Evolutionary conservation across 2,329 filamentous ascomycete species (phyloP), one percentile per base, ranked within the genome.

Genomic region (Ascochyta lentis): DNA sequence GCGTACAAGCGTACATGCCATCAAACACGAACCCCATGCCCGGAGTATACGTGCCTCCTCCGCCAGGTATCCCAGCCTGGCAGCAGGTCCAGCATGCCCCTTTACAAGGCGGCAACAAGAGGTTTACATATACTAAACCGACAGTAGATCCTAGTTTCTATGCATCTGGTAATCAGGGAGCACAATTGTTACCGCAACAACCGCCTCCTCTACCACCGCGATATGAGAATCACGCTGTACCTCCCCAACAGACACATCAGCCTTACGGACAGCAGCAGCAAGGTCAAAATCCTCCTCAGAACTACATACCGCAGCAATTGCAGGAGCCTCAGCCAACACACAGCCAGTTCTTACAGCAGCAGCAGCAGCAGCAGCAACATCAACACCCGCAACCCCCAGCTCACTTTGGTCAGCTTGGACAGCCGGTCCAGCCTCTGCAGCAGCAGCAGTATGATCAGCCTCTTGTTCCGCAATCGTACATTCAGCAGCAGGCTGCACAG

Each of bases 41-140:
- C 5, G 71, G 72, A 19, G 68, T 71, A 8, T 75, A 76, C 47
- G 63, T 71, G 2, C 71, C 73, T 60, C 72, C 73, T 6, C 71
- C 73, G 9, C 72, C 73, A 29, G 72, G 73, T 57, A 60, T 73
- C 33, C 69, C 72, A 26, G 70, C 70, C 34, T 76, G 73, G 74
- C 68, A 74, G 39, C 74, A 75, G 40, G 64, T 67, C n/a, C 67
- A 72, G 34, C 71, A 74, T 60, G 69, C 71, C 10, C 68, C 71
- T 9, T 54, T 69, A n/a, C 71, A 74, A 35, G 62, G 66, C 13
- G 66, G 60, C 7, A 49, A 41, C n/a, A 70, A 69, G 58, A 73
- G 68, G 49, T 75, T 69, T 53, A 71, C 51, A 29, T 73, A 74
- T 37, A 67, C 69, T 5, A 71, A 66, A 37, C 65, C 71, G 6